These are phyloP conservation scores for Phytopythium mirpurense DNA, from an alignment of 352 stramenopile genomes.

Conservation along the genomic window DNA sequence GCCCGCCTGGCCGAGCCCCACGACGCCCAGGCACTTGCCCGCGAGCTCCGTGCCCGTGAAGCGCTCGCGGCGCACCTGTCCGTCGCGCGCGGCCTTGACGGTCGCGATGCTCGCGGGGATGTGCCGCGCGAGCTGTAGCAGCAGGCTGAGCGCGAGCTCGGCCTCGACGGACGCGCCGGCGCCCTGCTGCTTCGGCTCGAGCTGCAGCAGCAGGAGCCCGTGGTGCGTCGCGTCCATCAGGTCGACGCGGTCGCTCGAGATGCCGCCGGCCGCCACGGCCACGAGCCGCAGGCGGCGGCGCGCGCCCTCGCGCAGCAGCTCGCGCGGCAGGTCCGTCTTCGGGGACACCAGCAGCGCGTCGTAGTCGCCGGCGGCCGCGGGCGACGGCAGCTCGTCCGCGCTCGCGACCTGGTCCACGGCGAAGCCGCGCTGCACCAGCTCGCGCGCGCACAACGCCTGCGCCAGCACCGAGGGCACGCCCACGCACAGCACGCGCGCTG, in stretches of 20 bases:
- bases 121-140: slow-evolving; percentile 60
- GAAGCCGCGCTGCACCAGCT: slow-evolving; percentile 70
- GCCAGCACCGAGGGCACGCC: slow-evolving; percentile 43
- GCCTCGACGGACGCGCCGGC: slow-evolving; percentile 74
- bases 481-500: slow-evolving; percentile 55
- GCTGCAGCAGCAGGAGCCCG: slow-evolving; percentile 66
- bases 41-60: slow-evolving; percentile 60
- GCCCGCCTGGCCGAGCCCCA: slow-evolving; percentile 69
- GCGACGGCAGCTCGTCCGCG: slow-evolving; percentile 25
- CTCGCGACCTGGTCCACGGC: slow-evolving; percentile 42
- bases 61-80: slow-evolving; percentile 28
- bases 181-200: slow-evolving; percentile 67
- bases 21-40: slow-evolving; percentile 57
- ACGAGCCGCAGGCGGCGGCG: slow-evolving; percentile 46
- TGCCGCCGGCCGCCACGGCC: slow-evolving; percentile 42
- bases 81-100: slow-evolving; percentile 15
- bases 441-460: slow-evolving; percentile 49
- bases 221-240: slow-evolving; percentile 74
- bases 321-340: slow-evolving; percentile 32
- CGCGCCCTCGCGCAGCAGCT: slow-evolving; percentile 36
- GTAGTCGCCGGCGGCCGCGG: slow-evolving; percentile 31
- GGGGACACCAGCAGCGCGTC: slow-evolving; percentile 63
- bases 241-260: slow-evolving; percentile 62
- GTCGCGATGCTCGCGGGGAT: slow-evolving; percentile 45
- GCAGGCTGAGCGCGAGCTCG: slow-evolving; percentile 55